Evolutionary conservation across 1,284 basidiomycete species (phyloP), one percentile per base, ranked within the genome.

Genomic region (Cryptococcus neoformans): DNA sequence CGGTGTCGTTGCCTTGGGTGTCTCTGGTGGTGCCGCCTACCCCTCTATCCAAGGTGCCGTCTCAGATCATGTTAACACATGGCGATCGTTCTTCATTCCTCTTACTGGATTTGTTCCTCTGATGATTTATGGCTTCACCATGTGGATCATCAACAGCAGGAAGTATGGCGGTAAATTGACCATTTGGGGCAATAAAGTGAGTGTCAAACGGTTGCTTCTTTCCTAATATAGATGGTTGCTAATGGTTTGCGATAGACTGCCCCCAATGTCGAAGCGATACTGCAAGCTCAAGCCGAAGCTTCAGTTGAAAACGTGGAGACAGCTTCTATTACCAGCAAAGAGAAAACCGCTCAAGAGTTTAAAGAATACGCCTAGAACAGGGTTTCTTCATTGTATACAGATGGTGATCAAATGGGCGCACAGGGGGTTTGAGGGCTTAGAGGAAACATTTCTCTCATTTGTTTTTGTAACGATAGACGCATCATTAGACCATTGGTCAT

Each of bases 1-100:
- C 7, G 68, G 67, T 8, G 50, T 68, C 34, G 51, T 70, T n/a
- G 59, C 67, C 7, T 41, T 51, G 3, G 69, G 69, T 38, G 69
- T 71, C 7, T 60, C 60, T 2, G 69, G 69, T 16, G 67, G 69
- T 35, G 69, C 67, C 6, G 61, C 55, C 10, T 67, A 54, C 44
- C 69, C 69, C 3, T 50, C 66, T 1, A 59, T 68, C 37, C 65
- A 67, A 44, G 65, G 62, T 3, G 62, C 62, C 1, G 55, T 69
- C 9, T 49, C 59, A 11, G 67, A 72, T 51, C n/a, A 42, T 9
- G 38, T 44, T 17, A 47, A 41, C 10, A 55, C 64, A 0, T 68
- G 65, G 42, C 56, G 58, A 12, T 64, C 64, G 10, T 70, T 51
- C 50, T 42, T 56, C 39, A 56, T 56, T 44, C 49, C 55, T 6